Conservation (phyloP, 2,329 filamentous ascomycete species). For the Didymella sp. region DNA sequence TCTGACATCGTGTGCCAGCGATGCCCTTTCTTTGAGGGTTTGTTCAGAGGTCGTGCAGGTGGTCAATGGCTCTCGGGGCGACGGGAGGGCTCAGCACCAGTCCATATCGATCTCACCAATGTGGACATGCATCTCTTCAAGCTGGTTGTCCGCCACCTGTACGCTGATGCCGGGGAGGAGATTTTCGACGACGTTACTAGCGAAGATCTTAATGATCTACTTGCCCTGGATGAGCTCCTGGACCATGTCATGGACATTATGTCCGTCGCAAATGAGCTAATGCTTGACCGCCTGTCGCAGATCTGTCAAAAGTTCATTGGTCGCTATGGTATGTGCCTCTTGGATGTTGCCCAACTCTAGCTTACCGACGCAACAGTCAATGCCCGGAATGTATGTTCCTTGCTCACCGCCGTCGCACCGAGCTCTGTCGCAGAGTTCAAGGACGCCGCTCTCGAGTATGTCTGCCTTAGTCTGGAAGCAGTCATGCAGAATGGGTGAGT, state of each 20-base stretch:
- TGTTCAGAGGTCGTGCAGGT: conserved; percentile 86
- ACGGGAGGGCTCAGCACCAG: conserved; percentile 58
- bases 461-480: conserved; percentile 87
- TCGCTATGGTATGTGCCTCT: conserved; percentile 66
- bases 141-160: conserved; percentile 81
- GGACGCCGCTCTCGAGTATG: conserved; percentile 84
- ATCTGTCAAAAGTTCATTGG: conserved; percentile 87
- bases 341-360: conserved; percentile 18
- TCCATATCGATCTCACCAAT: conserved; percentile 83
- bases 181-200: conserved; percentile 80
- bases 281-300: conserved; percentile 89
- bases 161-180: conserved; percentile 80
- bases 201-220: conserved; percentile 58
- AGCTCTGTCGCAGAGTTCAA: conserved; percentile 87
- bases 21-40: conserved; percentile 89
- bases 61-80: conserved; percentile 83
- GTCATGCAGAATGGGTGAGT: conserved; percentile 83
- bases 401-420: conserved; percentile 85
- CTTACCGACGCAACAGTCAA: conserved; percentile 37
- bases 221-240: conserved; percentile 76
- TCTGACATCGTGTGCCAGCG: conserved; percentile 80
- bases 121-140: conserved; percentile 75
- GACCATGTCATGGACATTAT: conserved; percentile 92
- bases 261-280: conserved; percentile 88
- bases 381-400: conserved; percentile 77